phyloP scores from a whole-genome alignment of 192 early-diverging fungal species.

The Backusella morwellensis region DNA sequence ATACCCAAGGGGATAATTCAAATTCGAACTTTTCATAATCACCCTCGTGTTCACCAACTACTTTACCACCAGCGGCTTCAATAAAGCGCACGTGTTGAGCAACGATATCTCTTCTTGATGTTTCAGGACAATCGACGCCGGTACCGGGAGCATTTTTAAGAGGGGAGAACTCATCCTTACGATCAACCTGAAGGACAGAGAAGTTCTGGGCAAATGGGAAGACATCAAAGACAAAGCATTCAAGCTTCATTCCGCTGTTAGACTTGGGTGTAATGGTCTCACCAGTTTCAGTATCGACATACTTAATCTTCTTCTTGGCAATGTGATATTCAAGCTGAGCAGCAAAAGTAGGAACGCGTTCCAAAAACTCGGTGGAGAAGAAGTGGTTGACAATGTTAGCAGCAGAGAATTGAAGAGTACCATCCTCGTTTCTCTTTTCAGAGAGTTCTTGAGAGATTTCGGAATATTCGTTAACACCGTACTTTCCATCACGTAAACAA shows the following conservation, averaged over 20 bases:
- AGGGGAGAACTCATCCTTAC: slow-evolving; percentile 95
- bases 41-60: slow-evolving; percentile 34
- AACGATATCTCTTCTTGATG: slow-evolving; percentile 85
- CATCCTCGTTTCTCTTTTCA: slow-evolving; percentile 61
- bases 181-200: slow-evolving; percentile 90
- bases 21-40: slow-evolving; percentile 48
- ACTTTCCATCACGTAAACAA: slow-evolving; percentile 80
- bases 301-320: slow-evolving; percentile 97
- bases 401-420: slow-evolving; percentile 81
- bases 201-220: slow-evolving; percentile 87
- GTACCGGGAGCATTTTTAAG: slow-evolving; percentile 95
- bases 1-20: slow-evolving; percentile 89
- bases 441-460: slow-evolving; percentile 85
- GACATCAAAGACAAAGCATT: slow-evolving; percentile 99
- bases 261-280: slow-evolving; percentile 66
- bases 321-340: slow-evolving; percentile 91
- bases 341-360: slow-evolving; percentile 83
- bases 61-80: slow-evolving; percentile 78
- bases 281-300: slow-evolving; percentile 77
- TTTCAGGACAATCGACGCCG: slow-evolving; percentile 89
- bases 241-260: slow-evolving; percentile 97
- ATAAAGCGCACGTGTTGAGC: slow-evolving; percentile 86
- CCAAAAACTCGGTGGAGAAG: slow-evolving; percentile 89
- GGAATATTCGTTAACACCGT: slow-evolving; percentile 94
- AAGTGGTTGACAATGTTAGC: slow-evolving; percentile 99